Percentiles rank a stretch among this genome's conserved stretches.
These are phyloP conservation scores for Mikania micrantha DNA, from an alignment of 129 eudicot species.

Conservation along the genomic window DNA sequence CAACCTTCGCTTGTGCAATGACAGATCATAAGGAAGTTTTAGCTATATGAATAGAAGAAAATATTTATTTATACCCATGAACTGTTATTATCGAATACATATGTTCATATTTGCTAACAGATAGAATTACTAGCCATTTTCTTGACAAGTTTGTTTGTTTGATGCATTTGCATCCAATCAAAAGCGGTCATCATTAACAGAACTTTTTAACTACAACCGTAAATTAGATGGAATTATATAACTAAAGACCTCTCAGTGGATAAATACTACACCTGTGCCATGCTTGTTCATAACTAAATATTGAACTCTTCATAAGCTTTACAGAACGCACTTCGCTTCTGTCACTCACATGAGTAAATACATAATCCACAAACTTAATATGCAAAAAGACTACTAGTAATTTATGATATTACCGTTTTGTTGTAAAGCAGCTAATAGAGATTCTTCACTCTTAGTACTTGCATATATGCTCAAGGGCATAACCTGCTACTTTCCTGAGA, in stretches of 20 bases:
- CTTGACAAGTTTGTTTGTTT: constrained; percentile 2
- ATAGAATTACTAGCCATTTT: too few relatives aligned
- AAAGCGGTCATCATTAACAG: constrained; percentile 5
- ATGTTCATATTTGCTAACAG: background rate
- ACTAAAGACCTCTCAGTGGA: background rate
- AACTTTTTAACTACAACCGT: background rate
- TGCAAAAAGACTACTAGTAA: constrained; percentile 19
- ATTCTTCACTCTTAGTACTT: constrained; percentile 83
- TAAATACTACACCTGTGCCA: constrained; percentile 79
- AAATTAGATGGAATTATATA: background rate
- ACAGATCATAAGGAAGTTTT: background rate
- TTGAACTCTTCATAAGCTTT: constrained; percentile 89
- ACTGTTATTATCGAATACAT: background rate
- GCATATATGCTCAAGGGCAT: constrained; percentile 75
- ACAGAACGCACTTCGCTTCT: constrained; percentile 51
- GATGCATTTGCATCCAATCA: constrained; percentile 3
- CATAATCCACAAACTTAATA: background rate
- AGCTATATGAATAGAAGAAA: background rate
- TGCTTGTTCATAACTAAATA: constrained; percentile 96
- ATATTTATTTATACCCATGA: background rate
- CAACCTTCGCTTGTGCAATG: background rate
- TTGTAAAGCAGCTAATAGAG: constrained; percentile 76
- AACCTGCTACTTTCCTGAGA: constrained; percentile 85
- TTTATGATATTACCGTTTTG: constrained; percentile 42
- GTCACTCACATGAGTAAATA: constrained; percentile 44